A percentile compares a stretch with the other conserved stretches of the same genome.
Conservation (phyloP, 75 land plant species). For the Chamaecyparis obtusa region DNA sequence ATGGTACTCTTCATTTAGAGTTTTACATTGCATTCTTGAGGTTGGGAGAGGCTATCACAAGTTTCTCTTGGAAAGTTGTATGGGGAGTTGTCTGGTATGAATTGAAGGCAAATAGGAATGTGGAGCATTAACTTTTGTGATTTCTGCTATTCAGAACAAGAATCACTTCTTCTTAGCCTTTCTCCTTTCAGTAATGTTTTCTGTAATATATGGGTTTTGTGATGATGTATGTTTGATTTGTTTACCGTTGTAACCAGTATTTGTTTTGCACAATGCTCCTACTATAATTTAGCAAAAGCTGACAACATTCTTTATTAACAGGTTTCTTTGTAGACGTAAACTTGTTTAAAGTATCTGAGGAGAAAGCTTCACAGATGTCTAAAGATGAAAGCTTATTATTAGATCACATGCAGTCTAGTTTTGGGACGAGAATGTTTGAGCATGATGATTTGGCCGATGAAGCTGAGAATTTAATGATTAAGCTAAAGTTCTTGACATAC, state of each 20-base stretch:
- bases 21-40: neutral
- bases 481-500: constrained; percentile 93
- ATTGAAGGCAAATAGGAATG: neutral
- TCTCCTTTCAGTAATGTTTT: neutral
- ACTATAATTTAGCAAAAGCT: neutral
- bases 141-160: neutral
- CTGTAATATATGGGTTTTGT: neutral
- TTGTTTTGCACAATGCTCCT: neutral
- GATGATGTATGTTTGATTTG: neutral
- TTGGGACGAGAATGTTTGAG: constrained; percentile 21
- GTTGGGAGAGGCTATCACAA: neutral
- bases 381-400: constrained; percentile 24
- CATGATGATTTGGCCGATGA: constrained; percentile 78
- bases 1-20: neutral
- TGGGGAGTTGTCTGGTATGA: neutral
- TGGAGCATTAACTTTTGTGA: neutral
- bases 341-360: constrained; percentile 53
- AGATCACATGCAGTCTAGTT: constrained; percentile 18
- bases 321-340: constrained; percentile 94
- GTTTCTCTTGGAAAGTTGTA: neutral
- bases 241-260: neutral
- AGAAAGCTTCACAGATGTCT: constrained; percentile 46
- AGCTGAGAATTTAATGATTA: constrained; percentile 85
- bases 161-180: neutral
- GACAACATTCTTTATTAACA: constrained; percentile 20